Conservation (phyloP, 2,329 filamentous ascomycete genomes). For the Xylariaceae sp. region DNA sequence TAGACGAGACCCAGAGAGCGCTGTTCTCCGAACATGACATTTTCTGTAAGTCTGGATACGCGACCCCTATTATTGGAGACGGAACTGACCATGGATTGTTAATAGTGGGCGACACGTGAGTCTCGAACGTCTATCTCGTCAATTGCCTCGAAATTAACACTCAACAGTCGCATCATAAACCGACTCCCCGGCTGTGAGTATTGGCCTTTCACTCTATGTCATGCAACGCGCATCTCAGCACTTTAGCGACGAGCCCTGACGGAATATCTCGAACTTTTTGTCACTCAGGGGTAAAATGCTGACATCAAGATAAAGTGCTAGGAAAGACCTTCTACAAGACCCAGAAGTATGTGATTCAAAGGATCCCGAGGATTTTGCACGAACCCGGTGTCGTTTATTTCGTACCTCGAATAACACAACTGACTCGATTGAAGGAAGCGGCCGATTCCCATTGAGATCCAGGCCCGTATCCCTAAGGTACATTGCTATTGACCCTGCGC, state of each 20-base stretch:
- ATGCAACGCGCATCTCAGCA: neutral
- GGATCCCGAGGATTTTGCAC: neutral
- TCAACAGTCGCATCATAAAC: conserved; percentile 57
- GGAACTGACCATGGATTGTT: neutral
- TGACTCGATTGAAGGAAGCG: conserved; percentile 60
- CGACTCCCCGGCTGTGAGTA: conserved; percentile 55
- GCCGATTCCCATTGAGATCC: conserved; percentile 75
- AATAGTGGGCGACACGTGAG: conserved; percentile 65
- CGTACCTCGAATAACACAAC: neutral
- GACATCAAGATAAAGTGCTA: conserved; percentile 42
- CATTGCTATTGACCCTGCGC: conserved; percentile 29
- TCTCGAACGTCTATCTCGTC: neutral
- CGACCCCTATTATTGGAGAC: neutral
- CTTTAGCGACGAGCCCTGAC: neutral
- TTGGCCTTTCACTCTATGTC: neutral
- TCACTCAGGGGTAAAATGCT: neutral
- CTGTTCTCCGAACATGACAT: conserved; percentile 82
- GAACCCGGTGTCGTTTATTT: neutral
- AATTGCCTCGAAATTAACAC: neutral
- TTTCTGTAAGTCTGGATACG: conserved; percentile 46
- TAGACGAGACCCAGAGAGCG: conserved; percentile 72
- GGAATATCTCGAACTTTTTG: neutral
- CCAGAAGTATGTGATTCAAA: conserved; percentile 16
- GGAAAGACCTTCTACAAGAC: conserved; percentile 90
- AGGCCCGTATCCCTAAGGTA: conserved; percentile 55